These are phyloP conservation scores for Epicoccum sorghinum DNA, from an alignment of 2,329 filamentous ascomycete genomes.

Conservation along the genomic window DNA sequence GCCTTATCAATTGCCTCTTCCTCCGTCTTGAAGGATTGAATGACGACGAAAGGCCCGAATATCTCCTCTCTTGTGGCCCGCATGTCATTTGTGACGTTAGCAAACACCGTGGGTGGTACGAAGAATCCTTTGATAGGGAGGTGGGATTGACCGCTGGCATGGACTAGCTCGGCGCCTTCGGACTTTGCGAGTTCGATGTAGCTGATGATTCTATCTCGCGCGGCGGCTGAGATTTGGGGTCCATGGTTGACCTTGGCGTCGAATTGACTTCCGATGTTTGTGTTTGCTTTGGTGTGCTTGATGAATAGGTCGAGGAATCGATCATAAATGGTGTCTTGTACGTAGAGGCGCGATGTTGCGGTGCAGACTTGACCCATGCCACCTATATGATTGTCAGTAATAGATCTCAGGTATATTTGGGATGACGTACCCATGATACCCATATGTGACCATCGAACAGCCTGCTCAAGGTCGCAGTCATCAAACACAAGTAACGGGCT, in stretches of 20 bases:
- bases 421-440: slow-evolving; percentile 32
- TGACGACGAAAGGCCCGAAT: slow-evolving; percentile 12
- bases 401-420: no score
- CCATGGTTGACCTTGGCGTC: slow-evolving; percentile 37
- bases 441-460: slow-evolving; percentile 43
- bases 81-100: slow-evolving; percentile 24
- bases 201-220: slow-evolving; percentile 50
- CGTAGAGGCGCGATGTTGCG: slow-evolving; percentile 46
- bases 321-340: slow-evolving; percentile 44
- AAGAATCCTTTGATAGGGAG: no score
- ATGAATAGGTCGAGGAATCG: slow-evolving; percentile 46
- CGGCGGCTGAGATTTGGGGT: slow-evolving; percentile 54
- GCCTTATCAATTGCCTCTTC: slow-evolving; percentile 16
- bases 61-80: no score
- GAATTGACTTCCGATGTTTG: slow-evolving; percentile 41
- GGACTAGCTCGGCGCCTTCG: slow-evolving; percentile 57
- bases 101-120: slow-evolving; percentile 39
- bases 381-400: no score
- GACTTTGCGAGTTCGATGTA: slow-evolving; percentile 53
- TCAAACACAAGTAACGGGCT: slow-evolving; percentile 53
- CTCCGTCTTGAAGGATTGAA: slow-evolving; percentile 13
- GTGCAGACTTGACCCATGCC: slow-evolving; percentile 46
- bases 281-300: slow-evolving; percentile 45
- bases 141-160: slow-evolving; percentile 49
- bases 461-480: slow-evolving; percentile 53